Percentiles rank a stretch among this genome's conserved stretches.
These are phyloP conservation scores for Debaryomycetaceae sp. DNA, from an alignment of 1,139 yeast genomes.

Conservation along the genomic window DNA sequence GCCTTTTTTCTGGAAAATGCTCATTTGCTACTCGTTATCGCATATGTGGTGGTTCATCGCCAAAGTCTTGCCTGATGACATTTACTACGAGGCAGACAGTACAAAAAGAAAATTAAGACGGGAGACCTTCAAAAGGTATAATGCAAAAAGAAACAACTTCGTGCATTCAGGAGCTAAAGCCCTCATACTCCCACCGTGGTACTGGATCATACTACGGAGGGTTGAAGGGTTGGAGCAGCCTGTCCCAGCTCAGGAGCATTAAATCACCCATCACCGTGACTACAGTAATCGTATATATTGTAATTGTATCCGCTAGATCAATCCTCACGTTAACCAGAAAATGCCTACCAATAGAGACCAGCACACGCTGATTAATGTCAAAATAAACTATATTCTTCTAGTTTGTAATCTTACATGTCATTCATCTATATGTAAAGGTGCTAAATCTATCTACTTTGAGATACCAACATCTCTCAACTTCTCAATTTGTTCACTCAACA, in stretches of 20 bases:
- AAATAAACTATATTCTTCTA: background rate
- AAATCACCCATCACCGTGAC: no score
- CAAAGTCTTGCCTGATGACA: constrained; percentile 17
- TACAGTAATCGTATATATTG: no score
- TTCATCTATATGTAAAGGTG: background rate
- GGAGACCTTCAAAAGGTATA: constrained; percentile 10
- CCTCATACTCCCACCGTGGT: constrained; percentile 40
- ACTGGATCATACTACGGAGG: constrained; percentile 22
- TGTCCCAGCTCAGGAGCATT: background rate
- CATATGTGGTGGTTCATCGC: constrained; percentile 41
- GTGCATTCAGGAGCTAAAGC: constrained; percentile 11
- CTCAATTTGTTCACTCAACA: constrained; percentile 37
- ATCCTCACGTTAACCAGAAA: no score
- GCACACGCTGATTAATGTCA: no score
- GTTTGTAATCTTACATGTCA: background rate
- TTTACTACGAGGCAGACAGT: constrained; percentile 18
- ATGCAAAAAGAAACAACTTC: constrained; percentile 10
- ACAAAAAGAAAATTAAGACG: constrained; percentile 12
- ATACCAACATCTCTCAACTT: constrained; percentile 36
- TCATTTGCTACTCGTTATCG: constrained; percentile 22
- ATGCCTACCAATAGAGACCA: no score
- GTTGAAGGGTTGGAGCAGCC: constrained; percentile 1
- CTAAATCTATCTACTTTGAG: constrained; percentile 4
- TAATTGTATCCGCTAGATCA: no score
- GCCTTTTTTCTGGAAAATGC: constrained; percentile 15